A percentile compares a stretch with the other conserved stretches of the same genome.
Conservation (phyloP, 805 yeast species). For the Metschnikowia matae region DNA sequence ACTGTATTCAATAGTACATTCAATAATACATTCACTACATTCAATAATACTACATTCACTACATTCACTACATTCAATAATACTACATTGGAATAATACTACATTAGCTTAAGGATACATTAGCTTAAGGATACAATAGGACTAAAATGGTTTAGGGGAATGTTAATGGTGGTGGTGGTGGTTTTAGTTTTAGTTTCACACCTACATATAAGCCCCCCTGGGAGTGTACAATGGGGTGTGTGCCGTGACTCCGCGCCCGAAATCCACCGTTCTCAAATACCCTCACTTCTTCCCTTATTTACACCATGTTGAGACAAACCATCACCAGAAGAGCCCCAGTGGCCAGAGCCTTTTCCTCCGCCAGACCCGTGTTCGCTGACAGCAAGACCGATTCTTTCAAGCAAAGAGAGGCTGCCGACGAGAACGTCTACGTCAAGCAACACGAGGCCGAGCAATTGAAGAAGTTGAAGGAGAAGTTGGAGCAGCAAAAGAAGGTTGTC, state of each 20-base stretch:
- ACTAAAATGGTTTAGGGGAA: too few relatives aligned
- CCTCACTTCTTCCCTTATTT: background rate
- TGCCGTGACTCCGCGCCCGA: constrained; percentile 3
- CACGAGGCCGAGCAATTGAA: constrained; percentile 87
- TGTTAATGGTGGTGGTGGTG: too few relatives aligned
- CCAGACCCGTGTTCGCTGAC: constrained; percentile 11
- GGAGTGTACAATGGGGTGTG: background rate
- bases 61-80: too few relatives aligned
- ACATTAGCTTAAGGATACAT: too few relatives aligned
- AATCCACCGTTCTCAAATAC: background rate
- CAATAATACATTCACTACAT: too few relatives aligned
- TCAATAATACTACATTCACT: too few relatives aligned
- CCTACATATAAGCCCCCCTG: background rate
- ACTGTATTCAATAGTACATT: too few relatives aligned
- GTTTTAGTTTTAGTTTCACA: too few relatives aligned
- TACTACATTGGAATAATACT: too few relatives aligned
- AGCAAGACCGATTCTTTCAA: constrained; percentile 29
- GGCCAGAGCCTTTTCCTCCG: constrained; percentile 15
- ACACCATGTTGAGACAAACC: constrained; percentile 20
- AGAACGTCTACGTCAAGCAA: constrained; percentile 77
- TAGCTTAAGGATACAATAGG: too few relatives aligned
- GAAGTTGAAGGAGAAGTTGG: constrained; percentile 68
- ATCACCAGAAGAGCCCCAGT: constrained; percentile 14
- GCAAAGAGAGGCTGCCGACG: constrained; percentile 92
- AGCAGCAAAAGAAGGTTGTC: constrained; percentile 63